Evolutionary conservation across 2,329 filamentous ascomycete genomes (phyloP).

Genomic region (Colletotrichum nymphaeae): DNA sequence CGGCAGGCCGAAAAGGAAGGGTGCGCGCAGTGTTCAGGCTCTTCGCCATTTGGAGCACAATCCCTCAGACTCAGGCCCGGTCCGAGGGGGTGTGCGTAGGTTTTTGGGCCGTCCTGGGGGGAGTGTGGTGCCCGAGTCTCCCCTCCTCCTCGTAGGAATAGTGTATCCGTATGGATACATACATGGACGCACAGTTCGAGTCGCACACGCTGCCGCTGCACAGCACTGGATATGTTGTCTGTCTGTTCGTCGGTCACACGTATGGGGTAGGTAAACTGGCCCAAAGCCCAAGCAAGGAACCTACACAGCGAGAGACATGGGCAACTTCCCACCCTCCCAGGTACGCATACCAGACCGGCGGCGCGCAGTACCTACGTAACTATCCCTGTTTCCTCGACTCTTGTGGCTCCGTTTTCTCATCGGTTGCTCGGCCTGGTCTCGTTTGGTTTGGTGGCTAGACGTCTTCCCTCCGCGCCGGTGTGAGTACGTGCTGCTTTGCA

Average conservation of each 20-base stretch:
- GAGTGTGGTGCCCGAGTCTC: conserved; percentile 12
- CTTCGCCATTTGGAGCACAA: background rate
- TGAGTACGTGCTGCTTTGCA: background rate
- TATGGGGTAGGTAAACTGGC: background rate
- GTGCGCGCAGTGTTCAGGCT: conserved; percentile 12
- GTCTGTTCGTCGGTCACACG: background rate
- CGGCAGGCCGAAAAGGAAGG: background rate
- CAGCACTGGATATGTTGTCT: conserved; percentile 1
- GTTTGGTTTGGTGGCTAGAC: background rate
- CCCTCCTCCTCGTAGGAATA: background rate
- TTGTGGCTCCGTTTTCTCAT: conserved; percentile 9
- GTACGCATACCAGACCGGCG: background rate
- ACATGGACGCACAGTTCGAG: background rate
- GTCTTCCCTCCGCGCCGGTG: background rate
- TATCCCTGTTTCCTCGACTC: background rate
- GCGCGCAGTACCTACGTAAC: background rate
- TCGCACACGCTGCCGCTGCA: conserved; percentile 11
- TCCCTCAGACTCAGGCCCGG: conserved; percentile 5
- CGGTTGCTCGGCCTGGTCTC: conserved; percentile 4
- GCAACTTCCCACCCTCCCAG: background rate
- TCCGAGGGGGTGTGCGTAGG: conserved; percentile 18
- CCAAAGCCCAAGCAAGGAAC: background rate
- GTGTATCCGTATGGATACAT: background rate
- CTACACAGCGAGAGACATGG: background rate
- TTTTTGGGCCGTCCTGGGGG: conserved; percentile 13